Evolutionary conservation across 768 basidiomycete genomes (phyloP).

Genomic region (Hemileccinum impolitum): DNA sequence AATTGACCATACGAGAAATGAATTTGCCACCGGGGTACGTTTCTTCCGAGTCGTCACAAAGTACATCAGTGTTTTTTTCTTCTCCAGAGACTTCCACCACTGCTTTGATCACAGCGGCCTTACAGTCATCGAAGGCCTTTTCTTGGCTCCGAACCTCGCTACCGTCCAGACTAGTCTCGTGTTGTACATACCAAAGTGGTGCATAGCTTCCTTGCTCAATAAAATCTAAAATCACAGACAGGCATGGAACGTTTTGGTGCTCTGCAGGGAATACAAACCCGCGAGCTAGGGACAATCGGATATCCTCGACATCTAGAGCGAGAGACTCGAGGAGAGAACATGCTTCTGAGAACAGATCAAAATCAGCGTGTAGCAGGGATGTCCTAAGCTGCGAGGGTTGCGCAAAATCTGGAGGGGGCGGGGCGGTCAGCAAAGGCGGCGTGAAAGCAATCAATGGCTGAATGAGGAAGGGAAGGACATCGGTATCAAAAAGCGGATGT

Average conservation of each 20-base stretch:
- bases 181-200: slow-evolving; percentile 53
- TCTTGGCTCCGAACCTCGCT: slow-evolving; percentile 58
- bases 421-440: slow-evolving; percentile 45
- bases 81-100: slow-evolving; percentile 85
- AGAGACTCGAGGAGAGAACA: slow-evolving; percentile 77
- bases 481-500: slow-evolving; percentile 55
- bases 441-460: slow-evolving; percentile 57
- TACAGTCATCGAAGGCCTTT: slow-evolving; percentile 76
- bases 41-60: slow-evolving; percentile 67
- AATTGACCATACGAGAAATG: slow-evolving; percentile 67
- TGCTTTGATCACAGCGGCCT: slow-evolving; percentile 80
- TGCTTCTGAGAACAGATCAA: slow-evolving; percentile 68
- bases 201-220: slow-evolving; percentile 71
- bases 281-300: slow-evolving; percentile 68
- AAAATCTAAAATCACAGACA: slow-evolving; percentile 66
- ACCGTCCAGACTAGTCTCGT: slow-evolving; percentile 31
- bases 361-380: slow-evolving; percentile 58
- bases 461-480: slow-evolving; percentile 61
- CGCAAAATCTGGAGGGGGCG: slow-evolving; percentile 38
- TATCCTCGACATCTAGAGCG: slow-evolving; percentile 72
- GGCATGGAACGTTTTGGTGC: slow-evolving; percentile 53
- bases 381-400: slow-evolving; percentile 40
- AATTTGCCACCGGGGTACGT: slow-evolving; percentile 65
- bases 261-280: slow-evolving; percentile 57
- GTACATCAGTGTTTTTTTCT: slow-evolving; percentile 68